Evolutionary conservation across 106 monocot genomes (phyloP).

Genomic region (Acorus gramineus): DNA sequence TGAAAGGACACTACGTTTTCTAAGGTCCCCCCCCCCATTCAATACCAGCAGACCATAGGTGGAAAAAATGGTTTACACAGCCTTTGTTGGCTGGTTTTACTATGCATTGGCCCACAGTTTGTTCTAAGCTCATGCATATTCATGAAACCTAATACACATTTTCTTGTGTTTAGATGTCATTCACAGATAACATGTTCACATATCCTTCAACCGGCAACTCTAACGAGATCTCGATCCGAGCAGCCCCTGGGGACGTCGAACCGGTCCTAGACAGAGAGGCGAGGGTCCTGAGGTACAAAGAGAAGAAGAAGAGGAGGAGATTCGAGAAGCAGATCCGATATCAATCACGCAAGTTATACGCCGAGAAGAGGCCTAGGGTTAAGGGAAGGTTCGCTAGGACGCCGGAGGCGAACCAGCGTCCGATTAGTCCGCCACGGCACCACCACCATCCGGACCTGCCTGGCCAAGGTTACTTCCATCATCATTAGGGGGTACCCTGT

Average conservation of each 20-base stretch:
- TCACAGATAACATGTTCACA: conserved; percentile 15
- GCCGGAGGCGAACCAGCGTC: conserved; percentile 12
- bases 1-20: no score
- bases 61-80: no score
- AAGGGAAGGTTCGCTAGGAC: conserved; percentile 38
- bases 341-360: conserved; percentile 34
- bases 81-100: no score
- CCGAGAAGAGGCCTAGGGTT: conserved; percentile 34
- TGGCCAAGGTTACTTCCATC: no score
- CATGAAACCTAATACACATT: no score
- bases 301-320: conserved; percentile 39
- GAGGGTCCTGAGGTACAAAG: conserved; percentile 39
- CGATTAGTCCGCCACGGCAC: neutral
- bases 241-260: conserved; percentile 6
- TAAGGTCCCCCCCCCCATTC: no score
- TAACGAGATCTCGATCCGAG: neutral
- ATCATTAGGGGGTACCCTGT: no score
- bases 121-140: no score
- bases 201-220: conserved; percentile 15
- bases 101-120: no score
- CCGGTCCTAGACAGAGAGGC: conserved; percentile 25
- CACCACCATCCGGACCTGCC: no score
- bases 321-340: conserved; percentile 46
- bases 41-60: no score
- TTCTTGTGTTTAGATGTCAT: conserved; percentile 13